Conservation (phyloP, 352 stramenopile genomes). For the Discostella stelligera region DNA sequence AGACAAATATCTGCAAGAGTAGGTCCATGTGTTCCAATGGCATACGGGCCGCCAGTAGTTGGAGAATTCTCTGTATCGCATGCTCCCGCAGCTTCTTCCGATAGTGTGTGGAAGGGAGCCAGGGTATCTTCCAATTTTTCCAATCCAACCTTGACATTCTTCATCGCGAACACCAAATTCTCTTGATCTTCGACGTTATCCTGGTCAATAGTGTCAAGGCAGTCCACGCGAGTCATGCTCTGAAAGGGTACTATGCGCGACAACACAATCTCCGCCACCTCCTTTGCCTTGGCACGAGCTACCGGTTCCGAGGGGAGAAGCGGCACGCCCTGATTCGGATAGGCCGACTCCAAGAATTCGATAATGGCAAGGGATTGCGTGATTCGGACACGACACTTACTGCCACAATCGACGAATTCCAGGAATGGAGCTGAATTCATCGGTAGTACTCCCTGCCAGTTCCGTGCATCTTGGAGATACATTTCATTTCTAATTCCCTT, state of each 20-base stretch:
- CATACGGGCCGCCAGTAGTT: conserved; percentile 60
- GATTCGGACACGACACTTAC: conserved; percentile 47
- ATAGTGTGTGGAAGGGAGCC: conserved; percentile 39
- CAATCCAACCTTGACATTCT: conserved; percentile 70
- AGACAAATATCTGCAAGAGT: conserved; percentile 90
- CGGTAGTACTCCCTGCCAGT: conserved; percentile 42
- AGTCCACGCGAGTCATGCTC: conserved; percentile 85
- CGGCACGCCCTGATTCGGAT: conserved; percentile 63
- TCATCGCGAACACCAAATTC: background rate
- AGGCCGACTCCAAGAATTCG: conserved; percentile 90
- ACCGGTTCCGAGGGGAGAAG: conserved; percentile 84
- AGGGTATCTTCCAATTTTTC: conserved; percentile 82
- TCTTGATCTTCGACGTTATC: conserved; percentile 19
- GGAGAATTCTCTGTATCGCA: conserved; percentile 38
- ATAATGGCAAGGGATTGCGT: conserved; percentile 90
- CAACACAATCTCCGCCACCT: conserved; percentile 89
- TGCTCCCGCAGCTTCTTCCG: conserved; percentile 15
- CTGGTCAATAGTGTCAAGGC: conserved; percentile 59
- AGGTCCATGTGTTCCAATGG: conserved; percentile 84
- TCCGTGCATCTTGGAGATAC: conserved; percentile 72
- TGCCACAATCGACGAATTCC: conserved; percentile 77
- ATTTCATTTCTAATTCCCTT: conserved; percentile 87
- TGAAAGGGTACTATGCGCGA: conserved; percentile 90
- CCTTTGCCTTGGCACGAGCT: conserved; percentile 83
- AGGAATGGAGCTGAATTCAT: conserved; percentile 83